These are phyloP conservation scores for Apophysomyces elegans DNA, from an alignment of 371 early-diverging fungal species.

Conservation along the genomic window DNA sequence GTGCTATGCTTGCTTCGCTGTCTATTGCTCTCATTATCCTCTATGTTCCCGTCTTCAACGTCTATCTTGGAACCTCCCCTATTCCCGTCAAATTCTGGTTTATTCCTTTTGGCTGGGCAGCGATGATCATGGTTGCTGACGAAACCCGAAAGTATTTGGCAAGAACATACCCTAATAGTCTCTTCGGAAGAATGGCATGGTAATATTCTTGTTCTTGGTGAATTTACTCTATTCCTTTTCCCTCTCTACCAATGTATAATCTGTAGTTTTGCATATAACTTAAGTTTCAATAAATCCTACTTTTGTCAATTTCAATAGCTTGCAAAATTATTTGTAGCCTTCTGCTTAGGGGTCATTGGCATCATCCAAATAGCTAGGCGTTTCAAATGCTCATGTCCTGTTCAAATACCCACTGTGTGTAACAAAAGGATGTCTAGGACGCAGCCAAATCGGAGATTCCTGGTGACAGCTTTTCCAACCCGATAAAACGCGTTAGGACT, in stretches of 20 bases:
- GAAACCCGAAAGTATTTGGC: slow-evolving; percentile 60
- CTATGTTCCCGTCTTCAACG: slow-evolving; percentile 62
- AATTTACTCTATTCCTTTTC: not conserved
- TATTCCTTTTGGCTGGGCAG: slow-evolving; percentile 67
- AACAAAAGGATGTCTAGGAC: no score
- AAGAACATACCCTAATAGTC: slow-evolving; percentile 39
- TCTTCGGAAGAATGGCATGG: slow-evolving; percentile 16
- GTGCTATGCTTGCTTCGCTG: slow-evolving; percentile 48
- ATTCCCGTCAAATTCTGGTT: slow-evolving; percentile 76
- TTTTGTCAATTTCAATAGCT: no score
- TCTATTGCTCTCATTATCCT: slow-evolving; percentile 61
- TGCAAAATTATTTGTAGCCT: no score
- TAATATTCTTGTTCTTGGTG: not conserved
- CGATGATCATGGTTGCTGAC: slow-evolving; percentile 57
- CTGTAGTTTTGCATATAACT: no score
- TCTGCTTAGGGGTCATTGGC: no score
- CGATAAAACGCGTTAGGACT: not conserved
- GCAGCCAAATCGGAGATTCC: no score
- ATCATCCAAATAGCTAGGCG: no score
- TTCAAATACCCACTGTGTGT: no score
- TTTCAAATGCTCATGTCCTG: no score
- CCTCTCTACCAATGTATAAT: not conserved
- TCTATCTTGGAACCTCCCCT: slow-evolving; percentile 62
- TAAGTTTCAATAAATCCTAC: no score
- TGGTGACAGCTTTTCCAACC: no score